These are phyloP conservation scores for Cladosporium sp. DNA, from an alignment of 2,329 filamentous ascomycete species.

Conservation along the genomic window DNA sequence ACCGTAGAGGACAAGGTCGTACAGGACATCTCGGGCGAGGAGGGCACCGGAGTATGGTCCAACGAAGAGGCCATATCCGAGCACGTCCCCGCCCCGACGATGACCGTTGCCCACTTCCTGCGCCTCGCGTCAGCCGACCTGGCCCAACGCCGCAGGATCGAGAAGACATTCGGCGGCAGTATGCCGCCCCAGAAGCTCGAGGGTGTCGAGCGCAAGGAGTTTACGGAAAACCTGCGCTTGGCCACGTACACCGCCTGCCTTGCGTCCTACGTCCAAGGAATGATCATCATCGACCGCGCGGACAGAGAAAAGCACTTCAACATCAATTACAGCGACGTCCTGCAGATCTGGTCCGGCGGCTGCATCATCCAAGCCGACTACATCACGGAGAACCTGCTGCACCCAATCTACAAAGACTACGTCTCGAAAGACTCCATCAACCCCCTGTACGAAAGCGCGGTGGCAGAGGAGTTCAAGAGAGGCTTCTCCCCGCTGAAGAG, in stretches of 20 bases:
- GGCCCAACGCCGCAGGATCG: conserved; percentile 49
- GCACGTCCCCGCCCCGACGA: conserved; percentile 61
- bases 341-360: conserved; percentile 64
- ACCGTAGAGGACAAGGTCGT: conserved; percentile 67
- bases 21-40: conserved; percentile 62
- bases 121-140: conserved; percentile 61
- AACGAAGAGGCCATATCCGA: conserved; percentile 57
- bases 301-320: conserved; percentile 58
- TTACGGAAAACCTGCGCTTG: conserved; percentile 56
- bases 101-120: conserved; percentile 60
- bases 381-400: conserved; percentile 55
- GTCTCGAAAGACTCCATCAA: conserved; percentile 39
- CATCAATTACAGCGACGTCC: conserved; percentile 48
- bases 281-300: conserved; percentile 59
- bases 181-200: conserved; percentile 35
- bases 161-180: conserved; percentile 43
- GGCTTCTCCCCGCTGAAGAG: conserved; percentile 51
- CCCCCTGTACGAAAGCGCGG: conserved; percentile 42
- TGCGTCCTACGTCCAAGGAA: conserved; percentile 60
- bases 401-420: conserved; percentile 38
- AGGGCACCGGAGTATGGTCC: conserved; percentile 65
- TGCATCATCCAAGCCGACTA: conserved; percentile 68
- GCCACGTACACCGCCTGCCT: conserved; percentile 62
- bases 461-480: conserved; percentile 52
- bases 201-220: conserved; percentile 33